Evolutionary conservation across 2,329 filamentous ascomycete species (phyloP), one percentile per base, ranked within the genome.

Genomic region (Aspergillus sergii): DNA sequence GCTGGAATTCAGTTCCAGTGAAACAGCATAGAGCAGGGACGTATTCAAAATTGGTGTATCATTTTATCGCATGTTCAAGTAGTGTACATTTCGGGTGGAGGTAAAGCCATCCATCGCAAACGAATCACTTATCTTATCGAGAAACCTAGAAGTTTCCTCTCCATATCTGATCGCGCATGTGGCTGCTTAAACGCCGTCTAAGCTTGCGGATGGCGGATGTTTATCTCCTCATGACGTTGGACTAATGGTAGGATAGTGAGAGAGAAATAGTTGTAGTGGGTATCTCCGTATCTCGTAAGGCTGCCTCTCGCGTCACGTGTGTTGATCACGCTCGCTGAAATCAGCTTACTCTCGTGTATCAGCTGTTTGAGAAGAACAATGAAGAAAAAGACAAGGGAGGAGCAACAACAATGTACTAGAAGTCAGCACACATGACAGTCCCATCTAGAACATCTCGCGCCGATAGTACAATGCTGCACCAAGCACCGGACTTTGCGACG

Each of bases 311-410:
- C 39, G 11, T 46, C 43, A 46, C n/a, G 43, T 46, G n/a, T 8
- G 45, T 12, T 21, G 21, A 23, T 26, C 45, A 46, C 45, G 45
- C 26, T 21, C 45, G n/a, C n/a, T 23, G 34, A 36, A 26, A 23
- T 46, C 45, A 58, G 36, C 60, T 58, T 48, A 58, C 54, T 58
- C n/a, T 21, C 11, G 10, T 34, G 12, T 34, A 11, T 34, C 32
- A 12, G 32, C 32, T 34, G 32, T 34, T 12, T 11, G 32, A 12
- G 11, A 32, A 32, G 30, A 34, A 34, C 32, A 4, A 34, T 12
- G 32, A 34, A 34, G 32, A 12, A 12, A 16, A 34, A 12, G 32
- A 34, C 16, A 36, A 36, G 14, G 7, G 34, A 36, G 14, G 5
- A 16, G 7, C 32, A 34, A 36, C 7, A 36, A 16, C 12, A 36